Evolutionary conservation across 805 yeast species (phyloP).

Genomic region (Kodamaea kaohsiungensis): DNA sequence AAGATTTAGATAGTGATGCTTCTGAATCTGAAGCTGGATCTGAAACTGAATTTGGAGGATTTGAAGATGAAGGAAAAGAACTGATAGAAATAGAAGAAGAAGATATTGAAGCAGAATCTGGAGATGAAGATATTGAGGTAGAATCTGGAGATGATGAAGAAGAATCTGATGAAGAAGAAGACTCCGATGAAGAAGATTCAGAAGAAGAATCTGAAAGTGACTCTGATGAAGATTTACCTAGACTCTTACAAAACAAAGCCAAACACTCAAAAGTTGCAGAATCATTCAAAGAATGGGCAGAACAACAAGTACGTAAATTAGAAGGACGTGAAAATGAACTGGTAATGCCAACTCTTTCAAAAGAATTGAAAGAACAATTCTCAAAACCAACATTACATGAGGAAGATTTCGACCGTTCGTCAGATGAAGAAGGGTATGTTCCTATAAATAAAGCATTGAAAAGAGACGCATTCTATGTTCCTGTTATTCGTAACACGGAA

Average conservation of each 20-base stretch:
- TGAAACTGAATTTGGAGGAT: too few species aligned
- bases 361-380: conserved; percentile 44
- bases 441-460: conserved; percentile 54
- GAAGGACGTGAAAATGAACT: conserved; percentile 55
- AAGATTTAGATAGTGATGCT: conserved; percentile 18
- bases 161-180: conserved; percentile 30
- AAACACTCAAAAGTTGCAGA: conserved; percentile 47
- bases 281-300: conserved; percentile 89
- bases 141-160: conserved; percentile 20
- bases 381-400: conserved; percentile 55
- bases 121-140: too few species aligned
- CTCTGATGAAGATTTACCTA: conserved; percentile 30
- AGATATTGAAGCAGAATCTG: conserved; percentile 24
- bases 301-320: conserved; percentile 60
- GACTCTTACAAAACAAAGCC: conserved; percentile 40
- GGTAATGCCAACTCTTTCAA: conserved; percentile 47
- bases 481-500: conserved; percentile 62
- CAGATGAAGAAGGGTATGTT: conserved; percentile 60
- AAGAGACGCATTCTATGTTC: conserved; percentile 67
- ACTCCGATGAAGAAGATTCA: conserved; percentile 31
- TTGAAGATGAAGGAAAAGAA: conserved; percentile 17
- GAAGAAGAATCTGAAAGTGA: conserved; percentile 30
- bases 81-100: conserved; percentile 14
- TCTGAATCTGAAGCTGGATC: too few species aligned
- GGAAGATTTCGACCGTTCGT: conserved; percentile 73